Evolutionary conservation across 441 rosid species (phyloP).

Genomic region (Hura crepitans): DNA sequence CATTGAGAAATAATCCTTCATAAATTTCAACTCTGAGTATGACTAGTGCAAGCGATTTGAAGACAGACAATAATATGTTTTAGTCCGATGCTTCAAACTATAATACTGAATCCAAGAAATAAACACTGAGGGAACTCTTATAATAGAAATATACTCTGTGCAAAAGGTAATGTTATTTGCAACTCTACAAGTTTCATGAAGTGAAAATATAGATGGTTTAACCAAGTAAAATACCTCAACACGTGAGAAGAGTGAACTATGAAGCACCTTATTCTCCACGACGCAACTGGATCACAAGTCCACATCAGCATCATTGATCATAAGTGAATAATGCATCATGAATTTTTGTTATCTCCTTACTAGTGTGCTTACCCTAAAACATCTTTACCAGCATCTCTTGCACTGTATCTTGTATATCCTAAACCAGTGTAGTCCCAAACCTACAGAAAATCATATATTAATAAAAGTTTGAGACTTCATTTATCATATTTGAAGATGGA

Average conservation of each 20-base stretch:
- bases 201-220: slow-evolving; percentile 7
- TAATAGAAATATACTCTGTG: background rate
- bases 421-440: slow-evolving; percentile 97
- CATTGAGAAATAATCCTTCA: background rate
- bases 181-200: background rate
- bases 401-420: slow-evolving; percentile 75
- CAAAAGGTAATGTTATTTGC: background rate
- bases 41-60: background rate
- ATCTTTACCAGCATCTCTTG: slow-evolving; percentile 71
- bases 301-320: slow-evolving; percentile 24
- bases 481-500: slow-evolving; percentile 11
- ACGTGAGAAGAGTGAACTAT: slow-evolving; percentile 61
- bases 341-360: slow-evolving; percentile 1
- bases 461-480: slow-evolving; percentile 1
- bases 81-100: background rate
- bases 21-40: background rate
- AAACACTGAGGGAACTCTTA: background rate
- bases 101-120: background rate
- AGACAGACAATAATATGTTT: background rate
- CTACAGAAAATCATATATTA: slow-evolving; percentile 34
- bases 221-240: slow-evolving; percentile 48
- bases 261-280: slow-evolving; percentile 96
- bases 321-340: slow-evolving; percentile 14
- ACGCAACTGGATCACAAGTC: slow-evolving; percentile 63
- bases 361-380: slow-evolving; percentile 59